These are phyloP conservation scores for Sarocladium strictum DNA, from an alignment of 2,329 filamentous ascomycete species.

Conservation along the genomic window DNA sequence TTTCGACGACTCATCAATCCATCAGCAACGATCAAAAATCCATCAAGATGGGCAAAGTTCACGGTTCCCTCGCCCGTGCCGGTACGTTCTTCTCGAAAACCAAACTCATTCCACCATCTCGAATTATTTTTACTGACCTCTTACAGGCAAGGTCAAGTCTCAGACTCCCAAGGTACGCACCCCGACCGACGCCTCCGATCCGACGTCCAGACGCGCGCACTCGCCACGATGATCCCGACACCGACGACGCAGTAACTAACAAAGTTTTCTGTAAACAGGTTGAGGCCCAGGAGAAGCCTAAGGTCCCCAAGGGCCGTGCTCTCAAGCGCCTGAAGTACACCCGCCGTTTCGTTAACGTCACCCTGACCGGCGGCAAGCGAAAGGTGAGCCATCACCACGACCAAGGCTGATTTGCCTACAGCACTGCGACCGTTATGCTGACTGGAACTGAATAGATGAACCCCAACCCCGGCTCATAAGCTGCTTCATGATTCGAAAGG, in stretches of 20 bases:
- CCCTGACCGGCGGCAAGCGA: constrained; percentile 94
- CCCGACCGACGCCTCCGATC: constrained; percentile 5
- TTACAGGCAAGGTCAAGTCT: constrained; percentile 92
- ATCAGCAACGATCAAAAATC: constrained; percentile 33
- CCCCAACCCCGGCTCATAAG: constrained; percentile 73
- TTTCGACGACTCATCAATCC: constrained; percentile 25
- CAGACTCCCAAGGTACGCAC: constrained; percentile 79
- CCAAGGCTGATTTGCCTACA: background rate
- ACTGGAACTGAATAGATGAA: constrained; percentile 59
- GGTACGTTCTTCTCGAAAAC: constrained; percentile 28
- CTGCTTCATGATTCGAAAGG: constrained; percentile 11
- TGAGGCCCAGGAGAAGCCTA: constrained; percentile 90
- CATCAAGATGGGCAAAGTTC: constrained; percentile 80
- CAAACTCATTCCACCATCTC: constrained; percentile 10
- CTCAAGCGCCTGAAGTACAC: constrained; percentile 97
- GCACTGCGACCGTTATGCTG: background rate
- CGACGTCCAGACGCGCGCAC: constrained; percentile 16
- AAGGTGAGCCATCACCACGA: constrained; percentile 56
- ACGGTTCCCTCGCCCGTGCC: constrained; percentile 90
- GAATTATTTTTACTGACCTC: constrained; percentile 38
- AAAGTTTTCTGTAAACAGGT: constrained; percentile 47
- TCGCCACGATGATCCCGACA: constrained; percentile 10
- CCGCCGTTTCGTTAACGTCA: constrained; percentile 97
- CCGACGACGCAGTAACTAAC: constrained; percentile 24
- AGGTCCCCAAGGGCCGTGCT: constrained; percentile 93